Conservation (phyloP, 129 eudicot genomes). For the Kitagawia praeruptora region DNA sequence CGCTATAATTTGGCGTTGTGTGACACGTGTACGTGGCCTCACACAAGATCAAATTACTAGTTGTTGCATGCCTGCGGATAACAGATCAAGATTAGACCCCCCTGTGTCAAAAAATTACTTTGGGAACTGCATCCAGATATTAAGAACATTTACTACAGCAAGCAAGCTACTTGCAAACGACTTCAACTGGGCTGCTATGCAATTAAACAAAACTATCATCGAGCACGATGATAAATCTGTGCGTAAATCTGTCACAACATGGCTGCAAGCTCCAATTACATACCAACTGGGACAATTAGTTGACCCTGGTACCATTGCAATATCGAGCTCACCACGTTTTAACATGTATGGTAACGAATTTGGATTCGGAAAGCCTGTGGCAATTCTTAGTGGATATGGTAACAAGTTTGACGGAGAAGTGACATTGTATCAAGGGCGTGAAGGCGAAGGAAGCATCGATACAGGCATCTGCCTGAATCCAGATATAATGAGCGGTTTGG, state of each 20-base stretch:
- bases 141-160: background rate
- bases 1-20: background rate
- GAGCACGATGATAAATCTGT: background rate
- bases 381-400: constrained; percentile 28
- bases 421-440: constrained; percentile 22
- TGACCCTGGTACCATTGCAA: constrained; percentile 15
- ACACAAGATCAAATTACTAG: background rate
- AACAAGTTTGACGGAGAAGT: constrained; percentile 36
- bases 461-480: constrained; percentile 22
- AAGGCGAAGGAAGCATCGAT: constrained; percentile 26
- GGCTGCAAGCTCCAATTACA: constrained; percentile 11
- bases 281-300: constrained; percentile 1
- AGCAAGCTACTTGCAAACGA: background rate
- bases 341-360: constrained; percentile 40
- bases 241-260: background rate
- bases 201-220: background rate
- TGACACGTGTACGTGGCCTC: background rate
- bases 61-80: background rate
- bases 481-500: constrained; percentile 21
- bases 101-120: background rate
- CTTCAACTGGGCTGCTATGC: background rate
- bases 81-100: constrained; percentile 7
- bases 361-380: constrained; percentile 33
- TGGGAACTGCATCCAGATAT: background rate
- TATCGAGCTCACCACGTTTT: constrained; percentile 38